phyloP scores from a whole-genome alignment of 1,139 yeast genomes.

The Waltiozyma sp. region DNA sequence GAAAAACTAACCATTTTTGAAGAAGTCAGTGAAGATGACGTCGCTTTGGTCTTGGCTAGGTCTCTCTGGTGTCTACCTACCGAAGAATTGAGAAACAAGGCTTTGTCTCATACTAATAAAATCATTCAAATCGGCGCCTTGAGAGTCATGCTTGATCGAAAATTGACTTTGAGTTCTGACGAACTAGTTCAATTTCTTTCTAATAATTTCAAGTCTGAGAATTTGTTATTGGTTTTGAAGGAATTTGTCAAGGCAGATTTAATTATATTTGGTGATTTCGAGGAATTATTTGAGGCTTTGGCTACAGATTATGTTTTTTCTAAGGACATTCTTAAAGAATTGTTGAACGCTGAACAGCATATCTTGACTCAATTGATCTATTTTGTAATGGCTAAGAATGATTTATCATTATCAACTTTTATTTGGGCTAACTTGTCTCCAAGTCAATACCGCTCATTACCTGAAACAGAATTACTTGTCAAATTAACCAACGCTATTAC shows the following conservation, averaged over 20 bases:
- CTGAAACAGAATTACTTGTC: conserved; percentile 1
- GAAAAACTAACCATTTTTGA: neutral
- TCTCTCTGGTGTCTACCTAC: conserved; percentile 14
- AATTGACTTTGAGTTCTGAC: conserved; percentile 6
- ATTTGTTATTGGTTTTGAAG: conserved; percentile 1
- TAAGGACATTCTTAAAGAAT: neutral
- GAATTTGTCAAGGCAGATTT: conserved; percentile 7
- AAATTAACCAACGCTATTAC: conserved; percentile 7
- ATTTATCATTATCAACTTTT: conserved; percentile 7
- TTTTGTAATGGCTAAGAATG: conserved; percentile 4
- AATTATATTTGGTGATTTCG: conserved; percentile 10
- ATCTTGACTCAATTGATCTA: conserved; percentile 3
- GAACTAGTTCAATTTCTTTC: neutral
- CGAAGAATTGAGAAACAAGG: conserved; percentile 6
- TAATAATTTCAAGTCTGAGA: neutral
- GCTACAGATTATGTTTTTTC: neutral
- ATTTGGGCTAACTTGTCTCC: conserved; percentile 11
- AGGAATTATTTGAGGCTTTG: conserved; percentile 2
- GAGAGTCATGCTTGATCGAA: conserved; percentile 7
- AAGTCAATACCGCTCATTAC: neutral
- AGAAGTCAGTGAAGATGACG: neutral
- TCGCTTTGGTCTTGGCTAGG: conserved; percentile 8
- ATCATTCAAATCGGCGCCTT: conserved; percentile 7
- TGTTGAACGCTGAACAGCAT: neutral
- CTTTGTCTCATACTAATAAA: conserved; percentile 1